Evolutionary conservation across 345 rosid genomes (phyloP), one percentile per base, ranked within the genome.

Genomic region (Bruguiera gymnorhiza): DNA sequence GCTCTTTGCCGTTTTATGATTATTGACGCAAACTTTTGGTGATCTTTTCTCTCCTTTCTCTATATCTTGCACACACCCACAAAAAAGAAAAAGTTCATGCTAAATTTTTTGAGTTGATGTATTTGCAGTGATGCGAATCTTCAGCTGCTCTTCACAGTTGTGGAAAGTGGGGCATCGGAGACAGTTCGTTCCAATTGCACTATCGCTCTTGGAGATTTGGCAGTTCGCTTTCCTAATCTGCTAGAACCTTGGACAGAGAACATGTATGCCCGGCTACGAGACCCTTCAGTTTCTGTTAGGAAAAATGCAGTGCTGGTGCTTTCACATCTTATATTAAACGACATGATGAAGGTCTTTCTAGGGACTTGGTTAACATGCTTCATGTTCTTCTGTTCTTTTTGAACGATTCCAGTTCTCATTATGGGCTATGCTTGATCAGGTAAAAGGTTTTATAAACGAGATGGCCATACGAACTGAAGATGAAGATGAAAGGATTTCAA

Each of bases 221-320:
- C 96, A 27, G 98, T 90, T 83, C 94, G 98, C 66, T 92, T 92
- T 83, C 98, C 98, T 75, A 95, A 95, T 79, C 76, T 92, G 57
- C 71, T 95, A 65, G 99, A 95, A 72, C 98, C 99, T 56, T 95
- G 99, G 98, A 95, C 99, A 43, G 97, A 95, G 72, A 84, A 92
- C 67, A 83, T 92, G 97, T 95, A 95, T 83, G 87, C 89, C 3
- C 83, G 98, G 70, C 73, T 92, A 63, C 81, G 81, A 63, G 98
- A 92, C 81, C 70, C 87, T 79, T 87, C 97, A 37, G 81, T 79
- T 72, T 85, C 97, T 61, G 99, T 92, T 65, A 78, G 98, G 83
- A 92, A 95, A 87, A 92, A 92, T 84, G 99, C 97, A 65, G 98
- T 95, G 72, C 78, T 95, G 80, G 98, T 95, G 74, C 98, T 95